phyloP scores from a whole-genome alignment of 2,329 filamentous ascomycete genomes.

The Hypoxylon sp. region DNA sequence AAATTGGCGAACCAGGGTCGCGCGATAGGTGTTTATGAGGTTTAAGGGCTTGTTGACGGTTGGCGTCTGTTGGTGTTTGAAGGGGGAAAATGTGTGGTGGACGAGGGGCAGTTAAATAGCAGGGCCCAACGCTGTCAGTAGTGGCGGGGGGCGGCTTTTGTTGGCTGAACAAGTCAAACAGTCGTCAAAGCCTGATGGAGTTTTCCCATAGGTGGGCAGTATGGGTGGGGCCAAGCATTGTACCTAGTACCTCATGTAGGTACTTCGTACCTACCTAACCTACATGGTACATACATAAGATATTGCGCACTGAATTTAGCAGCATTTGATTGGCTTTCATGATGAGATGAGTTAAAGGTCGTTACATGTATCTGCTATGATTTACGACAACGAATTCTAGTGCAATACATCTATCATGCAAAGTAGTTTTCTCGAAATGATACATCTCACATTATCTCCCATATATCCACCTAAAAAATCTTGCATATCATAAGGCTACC shows the following conservation, averaged over 20 bases:
- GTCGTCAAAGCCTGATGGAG: no score
- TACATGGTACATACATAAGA: no score
- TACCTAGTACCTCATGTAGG: no score
- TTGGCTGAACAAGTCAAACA: constrained; percentile 6
- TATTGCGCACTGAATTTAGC: background rate
- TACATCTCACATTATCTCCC: no score
- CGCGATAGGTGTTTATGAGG: constrained; percentile 1
- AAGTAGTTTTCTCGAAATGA: no score
- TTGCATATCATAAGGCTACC: no score
- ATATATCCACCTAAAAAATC: no score
- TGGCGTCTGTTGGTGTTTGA: constrained; percentile 28
- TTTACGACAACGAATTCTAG: no score
- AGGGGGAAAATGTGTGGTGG: constrained; percentile 40
- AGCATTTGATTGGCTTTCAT: background rate
- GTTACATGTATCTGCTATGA: no score
- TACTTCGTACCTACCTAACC: no score
- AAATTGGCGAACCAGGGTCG: constrained; percentile 8
- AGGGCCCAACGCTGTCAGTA: constrained; percentile 18
- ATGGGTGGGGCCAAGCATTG: constrained; percentile 14
- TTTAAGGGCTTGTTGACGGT: constrained; percentile 32
- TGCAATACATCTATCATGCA: no score
- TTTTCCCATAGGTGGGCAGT: background rate
- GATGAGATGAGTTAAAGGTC: background rate
- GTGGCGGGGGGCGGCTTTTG: constrained; percentile 32
- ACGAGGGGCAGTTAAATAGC: constrained; percentile 44